These are phyloP conservation scores for Pisolithus thermaeus DNA, from an alignment of 1,284 basidiomycete species.

Conservation along the genomic window DNA sequence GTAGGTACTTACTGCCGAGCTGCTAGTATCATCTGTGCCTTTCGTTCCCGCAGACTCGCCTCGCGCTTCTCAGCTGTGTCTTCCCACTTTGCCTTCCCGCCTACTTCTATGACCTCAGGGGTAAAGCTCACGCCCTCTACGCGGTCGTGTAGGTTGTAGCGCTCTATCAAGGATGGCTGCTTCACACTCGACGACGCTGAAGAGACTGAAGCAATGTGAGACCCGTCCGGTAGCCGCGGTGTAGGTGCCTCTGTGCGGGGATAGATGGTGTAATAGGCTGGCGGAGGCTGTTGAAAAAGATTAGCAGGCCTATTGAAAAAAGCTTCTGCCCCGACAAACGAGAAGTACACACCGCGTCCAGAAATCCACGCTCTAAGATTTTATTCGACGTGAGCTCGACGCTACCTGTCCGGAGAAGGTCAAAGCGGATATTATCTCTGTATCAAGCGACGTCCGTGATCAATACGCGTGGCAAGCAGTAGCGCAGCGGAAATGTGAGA, in stretches of 20 bases:
- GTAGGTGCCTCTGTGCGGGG: constrained; percentile 36
- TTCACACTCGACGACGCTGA: constrained; percentile 25
- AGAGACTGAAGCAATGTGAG: constrained; percentile 22
- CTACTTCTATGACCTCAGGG: constrained; percentile 33
- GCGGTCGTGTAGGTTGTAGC: constrained; percentile 57
- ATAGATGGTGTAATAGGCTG: constrained; percentile 65
- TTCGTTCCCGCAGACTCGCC: constrained; percentile 65
- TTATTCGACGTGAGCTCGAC: constrained; percentile 74
- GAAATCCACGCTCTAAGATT: constrained; percentile 70
- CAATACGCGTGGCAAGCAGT: background rate
- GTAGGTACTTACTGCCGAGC: constrained; percentile 63
- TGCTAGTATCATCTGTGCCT: constrained; percentile 77
- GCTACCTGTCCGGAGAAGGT: constrained; percentile 70
- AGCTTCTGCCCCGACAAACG: background rate
- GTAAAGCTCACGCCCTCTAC: constrained; percentile 16
- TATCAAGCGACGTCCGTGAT: background rate
- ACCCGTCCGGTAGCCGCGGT: constrained; percentile 13
- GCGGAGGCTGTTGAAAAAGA: constrained; percentile 48
- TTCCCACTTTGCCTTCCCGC: constrained; percentile 70
- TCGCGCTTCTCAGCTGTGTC: constrained; percentile 68
- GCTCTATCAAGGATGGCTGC: constrained; percentile 53
- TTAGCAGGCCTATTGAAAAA: constrained; percentile 5
- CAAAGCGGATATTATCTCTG: constrained; percentile 77
- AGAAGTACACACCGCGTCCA: constrained; percentile 55
- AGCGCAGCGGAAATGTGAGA: background rate